Percentiles rank a stretch among this genome's conserved stretches.
These are phyloP conservation scores for Chlamydomonas sp. DNA, from an alignment of 139 green algal genomes.

Conservation along the genomic window DNA sequence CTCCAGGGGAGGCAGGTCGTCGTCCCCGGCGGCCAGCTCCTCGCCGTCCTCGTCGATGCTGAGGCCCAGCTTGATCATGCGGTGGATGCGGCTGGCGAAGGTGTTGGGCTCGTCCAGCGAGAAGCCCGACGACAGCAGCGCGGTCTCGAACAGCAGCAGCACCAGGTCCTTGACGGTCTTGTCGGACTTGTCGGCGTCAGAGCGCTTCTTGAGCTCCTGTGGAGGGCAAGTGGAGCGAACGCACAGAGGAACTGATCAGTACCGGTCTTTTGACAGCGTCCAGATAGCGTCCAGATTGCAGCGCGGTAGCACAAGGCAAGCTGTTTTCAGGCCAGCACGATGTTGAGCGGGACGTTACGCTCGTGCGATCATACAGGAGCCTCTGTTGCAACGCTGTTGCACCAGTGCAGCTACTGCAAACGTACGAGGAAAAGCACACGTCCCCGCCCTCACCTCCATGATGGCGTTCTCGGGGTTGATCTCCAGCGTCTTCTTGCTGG, in stretches of 20 bases:
- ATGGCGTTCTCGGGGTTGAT: slow-evolving; percentile 99
- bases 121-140: slow-evolving; percentile 97
- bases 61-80: slow-evolving; percentile 99
- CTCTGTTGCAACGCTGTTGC: no score
- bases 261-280: background rate
- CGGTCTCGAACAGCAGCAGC: slow-evolving; percentile 98
- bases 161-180: slow-evolving; percentile 99
- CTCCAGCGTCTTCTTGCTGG: slow-evolving; percentile 99
- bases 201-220: slow-evolving; percentile 88
- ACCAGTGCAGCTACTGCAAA: background rate
- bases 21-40: slow-evolving; percentile 53
- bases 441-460: slow-evolving; percentile 74
- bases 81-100: slow-evolving; percentile 97
- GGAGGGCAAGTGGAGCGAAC: background rate
- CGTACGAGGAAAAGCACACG: background rate
- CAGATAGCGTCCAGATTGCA: no score
- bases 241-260: background rate
- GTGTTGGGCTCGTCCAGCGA: slow-evolving; percentile 97
- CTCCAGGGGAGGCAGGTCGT: slow-evolving; percentile 94
- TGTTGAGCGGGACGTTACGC: no score
- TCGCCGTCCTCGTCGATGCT: slow-evolving; percentile 96
- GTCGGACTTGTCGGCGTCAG: slow-evolving; percentile 96
- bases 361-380: no score
- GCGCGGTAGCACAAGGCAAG: no score
- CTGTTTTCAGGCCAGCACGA: no score